Evolutionary conservation across 2,329 filamentous ascomycete species (phyloP).

Genomic region (Apiospora phragmitis): DNA sequence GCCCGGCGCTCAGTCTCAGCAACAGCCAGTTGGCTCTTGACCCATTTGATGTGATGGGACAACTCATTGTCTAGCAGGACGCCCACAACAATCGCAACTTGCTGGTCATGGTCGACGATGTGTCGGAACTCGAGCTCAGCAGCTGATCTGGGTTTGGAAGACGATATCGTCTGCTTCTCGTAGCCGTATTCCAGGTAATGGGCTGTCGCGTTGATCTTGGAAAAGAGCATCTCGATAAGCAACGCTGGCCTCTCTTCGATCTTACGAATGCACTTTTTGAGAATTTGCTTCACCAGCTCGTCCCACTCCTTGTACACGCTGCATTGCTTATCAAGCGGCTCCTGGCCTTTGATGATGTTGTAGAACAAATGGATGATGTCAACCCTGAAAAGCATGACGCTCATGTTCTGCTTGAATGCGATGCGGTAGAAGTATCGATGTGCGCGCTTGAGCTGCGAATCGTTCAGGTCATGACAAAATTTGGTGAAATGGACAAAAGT

Average conservation of each 20-base stretch:
- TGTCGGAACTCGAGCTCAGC: slow-evolving; percentile 83
- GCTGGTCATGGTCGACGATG: slow-evolving; percentile 65
- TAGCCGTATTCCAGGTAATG: slow-evolving; percentile 90
- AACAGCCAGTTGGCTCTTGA: slow-evolving; percentile 68
- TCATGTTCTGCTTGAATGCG: slow-evolving; percentile 92
- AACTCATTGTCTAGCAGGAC: slow-evolving; percentile 80
- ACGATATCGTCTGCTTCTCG: slow-evolving; percentile 71
- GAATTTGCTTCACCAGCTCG: slow-evolving; percentile 80
- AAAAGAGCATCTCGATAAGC: slow-evolving; percentile 90
- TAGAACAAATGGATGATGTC: slow-evolving; percentile 89
- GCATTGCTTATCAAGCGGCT: slow-evolving; percentile 67
- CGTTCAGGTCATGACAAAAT: slow-evolving; percentile 78
- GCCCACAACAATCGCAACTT: slow-evolving; percentile 78
- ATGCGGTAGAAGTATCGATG: slow-evolving; percentile 94
- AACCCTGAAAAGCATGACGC: slow-evolving; percentile 83
- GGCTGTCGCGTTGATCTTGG: slow-evolving; percentile 80
- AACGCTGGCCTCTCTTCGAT: slow-evolving; percentile 82
- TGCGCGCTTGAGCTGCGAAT: slow-evolving; percentile 81
- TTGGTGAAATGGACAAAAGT: slow-evolving; percentile 81
- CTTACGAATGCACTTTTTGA: slow-evolving; percentile 80
- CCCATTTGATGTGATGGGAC: slow-evolving; percentile 75
- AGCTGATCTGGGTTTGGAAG: slow-evolving; percentile 64
- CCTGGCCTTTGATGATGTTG: slow-evolving; percentile 87
- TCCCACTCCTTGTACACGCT: slow-evolving; percentile 86
- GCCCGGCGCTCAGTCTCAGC: slow-evolving; percentile 72